A percentile compares a stretch with the other conserved stretches of the same genome.
phyloP scores from a whole-genome alignment of 2,329 filamentous ascomycete species.

The Monilinia fructicola region DNA sequence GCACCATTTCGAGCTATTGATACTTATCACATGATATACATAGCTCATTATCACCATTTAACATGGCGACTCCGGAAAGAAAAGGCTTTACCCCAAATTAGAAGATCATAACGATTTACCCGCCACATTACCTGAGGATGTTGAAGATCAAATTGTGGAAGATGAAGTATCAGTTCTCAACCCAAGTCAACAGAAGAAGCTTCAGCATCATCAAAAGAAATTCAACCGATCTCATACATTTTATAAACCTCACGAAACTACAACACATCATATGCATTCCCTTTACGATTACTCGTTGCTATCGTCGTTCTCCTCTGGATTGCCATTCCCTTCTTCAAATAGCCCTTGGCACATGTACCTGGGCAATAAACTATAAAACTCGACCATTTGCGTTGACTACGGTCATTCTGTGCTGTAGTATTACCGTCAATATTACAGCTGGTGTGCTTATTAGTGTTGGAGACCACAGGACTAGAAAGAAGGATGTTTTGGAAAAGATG shows the following conservation, averaged over 20 bases:
- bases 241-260: slow-evolving; percentile 85
- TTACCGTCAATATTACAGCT: slow-evolving; percentile 73
- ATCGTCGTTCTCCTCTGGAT: slow-evolving; percentile 78
- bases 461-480: slow-evolving; percentile 76
- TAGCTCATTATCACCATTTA: slow-evolving; percentile 62
- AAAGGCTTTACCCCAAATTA: slow-evolving; percentile 56
- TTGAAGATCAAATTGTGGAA: slow-evolving; percentile 37
- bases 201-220: slow-evolving; percentile 76
- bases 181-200: slow-evolving; percentile 62
- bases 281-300: slow-evolving; percentile 69
- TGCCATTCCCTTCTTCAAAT: slow-evolving; percentile 79
- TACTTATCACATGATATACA: slow-evolving; percentile 75
- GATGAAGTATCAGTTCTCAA: slow-evolving; percentile 63
- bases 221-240: slow-evolving; percentile 82
- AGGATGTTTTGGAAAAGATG: slow-evolving; percentile 77
- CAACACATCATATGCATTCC: slow-evolving; percentile 77
- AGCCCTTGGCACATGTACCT: slow-evolving; percentile 73
- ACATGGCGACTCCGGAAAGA: slow-evolving; percentile 61
- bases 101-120: slow-evolving; percentile 63
- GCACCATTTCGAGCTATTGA: slow-evolving; percentile 76
- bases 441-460: slow-evolving; percentile 76
- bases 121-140: slow-evolving; percentile 29
- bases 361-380: slow-evolving; percentile 69
- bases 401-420: slow-evolving; percentile 75
- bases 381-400: slow-evolving; percentile 74